Conservation (phyloP, 1,284 basidiomycete species). For the Malassezia globosa region DNA sequence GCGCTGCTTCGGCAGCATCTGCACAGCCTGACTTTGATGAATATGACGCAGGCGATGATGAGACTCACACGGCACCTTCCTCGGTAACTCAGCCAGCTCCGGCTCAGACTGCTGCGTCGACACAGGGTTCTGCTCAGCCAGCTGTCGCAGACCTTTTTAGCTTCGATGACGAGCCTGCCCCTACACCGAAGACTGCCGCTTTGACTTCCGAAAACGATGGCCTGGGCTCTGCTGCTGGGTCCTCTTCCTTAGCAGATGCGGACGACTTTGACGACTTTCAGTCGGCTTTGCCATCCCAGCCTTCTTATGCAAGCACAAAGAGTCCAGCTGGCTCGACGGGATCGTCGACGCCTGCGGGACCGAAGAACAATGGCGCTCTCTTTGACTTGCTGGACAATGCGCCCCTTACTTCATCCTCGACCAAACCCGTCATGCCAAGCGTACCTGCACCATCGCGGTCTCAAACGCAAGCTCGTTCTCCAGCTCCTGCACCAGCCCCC, state of each 20-base stretch:
- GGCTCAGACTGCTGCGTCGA: slow-evolving; percentile 20
- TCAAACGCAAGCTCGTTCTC: background rate
- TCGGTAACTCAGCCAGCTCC: slow-evolving; percentile 17
- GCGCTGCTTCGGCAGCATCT: slow-evolving; percentile 21
- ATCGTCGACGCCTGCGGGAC: slow-evolving; percentile 55
- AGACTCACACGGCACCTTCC: slow-evolving; percentile 50
- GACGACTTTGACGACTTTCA: slow-evolving; percentile 42
- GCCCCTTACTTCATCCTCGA: background rate
- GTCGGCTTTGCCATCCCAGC: slow-evolving; percentile 3
- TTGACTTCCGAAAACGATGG: background rate
- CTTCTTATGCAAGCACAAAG: too few relatives aligned
- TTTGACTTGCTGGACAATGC: slow-evolving; percentile 52
- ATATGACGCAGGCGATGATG: slow-evolving; percentile 93
- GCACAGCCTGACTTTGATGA: slow-evolving; percentile 59
- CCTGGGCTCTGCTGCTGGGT: too few relatives aligned
- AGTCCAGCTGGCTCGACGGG: too few relatives aligned
- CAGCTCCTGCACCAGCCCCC: background rate
- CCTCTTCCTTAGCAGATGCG: slow-evolving; percentile 2
- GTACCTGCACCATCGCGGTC: too few relatives aligned
- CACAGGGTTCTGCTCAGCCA: too few relatives aligned
- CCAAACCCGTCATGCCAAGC: too few relatives aligned
- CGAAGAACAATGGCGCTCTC: slow-evolving; percentile 47
- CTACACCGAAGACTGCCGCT: slow-evolving; percentile 28
- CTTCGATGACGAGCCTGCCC: slow-evolving; percentile 56
- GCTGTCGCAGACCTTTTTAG: slow-evolving; percentile 61